Evolutionary conservation across 148 eudicot genomes (phyloP).

Genomic region (Spergularia marina): DNA sequence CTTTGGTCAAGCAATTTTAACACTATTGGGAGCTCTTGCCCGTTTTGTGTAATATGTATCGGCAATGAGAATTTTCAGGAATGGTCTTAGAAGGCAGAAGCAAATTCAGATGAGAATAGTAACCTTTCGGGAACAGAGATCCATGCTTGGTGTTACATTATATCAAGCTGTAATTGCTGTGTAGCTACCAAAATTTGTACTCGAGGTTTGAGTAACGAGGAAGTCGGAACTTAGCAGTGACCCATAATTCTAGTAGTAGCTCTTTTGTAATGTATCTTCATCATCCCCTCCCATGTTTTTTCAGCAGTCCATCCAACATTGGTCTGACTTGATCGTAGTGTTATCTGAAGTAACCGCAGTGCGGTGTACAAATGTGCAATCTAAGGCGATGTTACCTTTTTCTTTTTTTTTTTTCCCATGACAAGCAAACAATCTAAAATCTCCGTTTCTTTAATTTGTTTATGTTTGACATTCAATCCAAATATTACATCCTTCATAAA

Average conservation of each 20-base stretch:
- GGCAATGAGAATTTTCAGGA: constrained; percentile 2
- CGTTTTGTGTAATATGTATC: constrained; percentile 7
- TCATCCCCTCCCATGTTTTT: not conserved
- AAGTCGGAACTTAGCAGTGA: not conserved
- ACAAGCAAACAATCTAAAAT: too few relatives aligned
- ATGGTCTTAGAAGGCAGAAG: not conserved
- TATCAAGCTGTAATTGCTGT: not conserved
- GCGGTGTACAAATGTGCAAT: too few relatives aligned
- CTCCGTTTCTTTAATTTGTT: too few relatives aligned
- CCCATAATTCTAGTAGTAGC: not conserved
- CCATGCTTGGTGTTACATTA: not conserved
- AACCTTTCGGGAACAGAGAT: not conserved
- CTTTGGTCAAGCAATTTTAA: constrained; percentile 19
- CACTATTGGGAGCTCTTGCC: constrained; percentile 1
- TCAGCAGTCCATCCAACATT: not conserved
- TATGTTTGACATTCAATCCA: too few relatives aligned
- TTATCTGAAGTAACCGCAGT: too few relatives aligned
- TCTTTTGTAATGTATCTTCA: not conserved
- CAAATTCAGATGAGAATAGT: too few relatives aligned
- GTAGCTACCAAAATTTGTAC: not conserved
- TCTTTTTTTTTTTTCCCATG: too few relatives aligned
- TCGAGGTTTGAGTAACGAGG: not conserved
- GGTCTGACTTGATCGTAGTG: too few relatives aligned
- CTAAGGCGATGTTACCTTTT: too few relatives aligned
- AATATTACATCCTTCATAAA: too few relatives aligned